Base-by-base conservation (phyloP, 768 basidiomycete genomes). In the Hygrocybe coccinea region DNA sequence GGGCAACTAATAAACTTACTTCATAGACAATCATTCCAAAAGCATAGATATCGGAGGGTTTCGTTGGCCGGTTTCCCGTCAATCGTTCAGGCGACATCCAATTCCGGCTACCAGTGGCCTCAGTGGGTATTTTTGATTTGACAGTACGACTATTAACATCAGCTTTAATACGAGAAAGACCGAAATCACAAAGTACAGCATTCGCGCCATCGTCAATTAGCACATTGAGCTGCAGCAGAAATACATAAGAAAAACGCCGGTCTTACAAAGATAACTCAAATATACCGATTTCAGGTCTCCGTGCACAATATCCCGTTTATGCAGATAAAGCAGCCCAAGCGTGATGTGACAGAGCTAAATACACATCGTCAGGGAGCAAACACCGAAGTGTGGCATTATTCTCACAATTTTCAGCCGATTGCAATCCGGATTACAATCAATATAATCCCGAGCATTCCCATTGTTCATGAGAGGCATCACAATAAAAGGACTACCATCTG, bases 91-190 rank as follows among this genome's bases (percentile, higher is more conserved):
- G 46, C n/a, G 46, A 5, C 46, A 47, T 47, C 46, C 46, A 47
- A 29, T 15, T 19, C 7, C 5, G 46, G 19, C 46, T 47, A n/a
- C 46, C 46, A 3, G 46, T 21, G 3, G 15, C 46, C 12, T 3
- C 5, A 21, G 17, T 47, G 12, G 46, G 14, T 21, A 5, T 25
- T 47, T 15, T 3, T 17, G 4, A 4, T 17, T 47, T 12, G 3
- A 10, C 29, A 17, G 33, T 17, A 7, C 49, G 24, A 10, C 14
- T 33, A 4, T 2, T 37, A 33, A 64, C 60, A 45, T 59, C 60
- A 41, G 69, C 69, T n/a, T 74, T 53, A 15, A 74, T 64, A 24
- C 65, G 64, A 1, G 74, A 69, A 25, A 77, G 62, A 64, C 57
- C 8, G 69, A 71, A 45, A 68, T 60, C 15, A 62, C 62, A 14